These are phyloP conservation scores for Candida nitratophila DNA, from an alignment of 805 yeast species.

Conservation along the genomic window DNA sequence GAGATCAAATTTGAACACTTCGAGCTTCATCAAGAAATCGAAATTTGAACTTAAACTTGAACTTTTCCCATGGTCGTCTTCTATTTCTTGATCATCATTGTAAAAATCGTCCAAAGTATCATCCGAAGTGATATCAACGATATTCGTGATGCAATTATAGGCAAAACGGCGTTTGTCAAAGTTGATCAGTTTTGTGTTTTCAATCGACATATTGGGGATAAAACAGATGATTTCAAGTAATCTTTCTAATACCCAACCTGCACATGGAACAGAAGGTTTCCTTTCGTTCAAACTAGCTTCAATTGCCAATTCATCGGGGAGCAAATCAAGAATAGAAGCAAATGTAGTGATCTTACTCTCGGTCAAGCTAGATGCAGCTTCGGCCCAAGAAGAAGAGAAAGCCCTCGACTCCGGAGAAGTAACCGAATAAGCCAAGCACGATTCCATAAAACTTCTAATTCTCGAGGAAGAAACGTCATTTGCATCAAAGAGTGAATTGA, in stretches of 20 bases:
- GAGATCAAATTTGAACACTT: constrained; percentile 13
- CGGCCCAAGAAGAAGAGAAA: constrained; percentile 63
- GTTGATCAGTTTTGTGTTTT: constrained; percentile 60
- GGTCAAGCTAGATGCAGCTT: constrained; percentile 34
- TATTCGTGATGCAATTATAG: constrained; percentile 51
- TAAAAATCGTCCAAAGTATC: constrained; percentile 8
- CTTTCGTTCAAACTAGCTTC: constrained; percentile 14
- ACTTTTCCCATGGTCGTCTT: constrained; percentile 13
- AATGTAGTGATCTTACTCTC: constrained; percentile 1
- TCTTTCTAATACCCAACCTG: constrained; percentile 87
- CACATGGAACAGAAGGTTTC: constrained; percentile 57
- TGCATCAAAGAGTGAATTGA: constrained; percentile 36
- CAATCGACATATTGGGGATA: constrained; percentile 72
- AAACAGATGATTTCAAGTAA: constrained; percentile 67
- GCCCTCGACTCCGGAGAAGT: constrained; percentile 74
- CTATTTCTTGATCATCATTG: constrained; percentile 17
- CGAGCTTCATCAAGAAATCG: constrained; percentile 44
- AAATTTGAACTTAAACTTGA: too few species aligned
- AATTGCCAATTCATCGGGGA: constrained; percentile 17
- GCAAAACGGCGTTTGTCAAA: constrained; percentile 79
- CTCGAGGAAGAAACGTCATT: constrained; percentile 30
- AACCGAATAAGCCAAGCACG: constrained; percentile 67
- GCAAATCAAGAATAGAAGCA: constrained; percentile 24
- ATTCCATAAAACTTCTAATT: constrained; percentile 81
- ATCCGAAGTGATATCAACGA: constrained; percentile 35